These are phyloP conservation scores for Avena eriantha DNA, from an alignment of 176 grass and related monocot species.

Conservation along the genomic window DNA sequence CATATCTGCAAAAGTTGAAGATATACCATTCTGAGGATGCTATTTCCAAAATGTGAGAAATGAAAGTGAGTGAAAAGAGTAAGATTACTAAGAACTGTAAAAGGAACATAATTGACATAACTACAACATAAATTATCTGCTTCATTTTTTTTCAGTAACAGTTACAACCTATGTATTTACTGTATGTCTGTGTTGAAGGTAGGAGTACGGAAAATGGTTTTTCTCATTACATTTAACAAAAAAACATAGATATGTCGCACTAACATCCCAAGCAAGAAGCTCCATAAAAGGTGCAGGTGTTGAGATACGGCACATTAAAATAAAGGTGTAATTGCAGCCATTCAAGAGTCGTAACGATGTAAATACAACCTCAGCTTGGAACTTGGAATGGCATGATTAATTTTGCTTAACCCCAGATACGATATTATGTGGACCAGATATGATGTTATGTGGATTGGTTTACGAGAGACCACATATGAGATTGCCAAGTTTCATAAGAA, in stretches of 20 bases:
- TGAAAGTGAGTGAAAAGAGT: background rate
- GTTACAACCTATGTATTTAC: background rate
- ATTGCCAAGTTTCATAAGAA: slow-evolving; percentile 23
- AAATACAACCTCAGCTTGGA: slow-evolving; percentile 2
- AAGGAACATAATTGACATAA: background rate
- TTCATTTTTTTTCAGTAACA: slow-evolving; percentile 5
- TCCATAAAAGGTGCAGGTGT: background rate
- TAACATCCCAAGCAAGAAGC: slow-evolving; percentile 4
- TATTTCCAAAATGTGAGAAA: slow-evolving; percentile 35
- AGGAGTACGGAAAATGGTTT: slow-evolving; percentile 11
- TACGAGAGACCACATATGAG: background rate
- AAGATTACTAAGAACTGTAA: slow-evolving; percentile 4
- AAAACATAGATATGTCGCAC: background rate
- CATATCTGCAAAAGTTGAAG: slow-evolving; percentile 74
- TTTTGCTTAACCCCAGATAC: background rate
- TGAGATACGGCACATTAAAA: background rate
- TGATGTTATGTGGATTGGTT: background rate
- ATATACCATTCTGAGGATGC: slow-evolving; percentile 29
- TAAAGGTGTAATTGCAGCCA: slow-evolving; percentile 1
- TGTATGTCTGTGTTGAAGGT: background rate
- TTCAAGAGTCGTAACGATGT: slow-evolving; percentile 1
- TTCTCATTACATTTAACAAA: background rate
- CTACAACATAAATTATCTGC: background rate
- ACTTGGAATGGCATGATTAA: background rate
- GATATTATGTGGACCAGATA: background rate